phyloP scores from a whole-genome alignment of 495 filamentous ascomycete species.

The Schizothecium vesticola region DNA sequence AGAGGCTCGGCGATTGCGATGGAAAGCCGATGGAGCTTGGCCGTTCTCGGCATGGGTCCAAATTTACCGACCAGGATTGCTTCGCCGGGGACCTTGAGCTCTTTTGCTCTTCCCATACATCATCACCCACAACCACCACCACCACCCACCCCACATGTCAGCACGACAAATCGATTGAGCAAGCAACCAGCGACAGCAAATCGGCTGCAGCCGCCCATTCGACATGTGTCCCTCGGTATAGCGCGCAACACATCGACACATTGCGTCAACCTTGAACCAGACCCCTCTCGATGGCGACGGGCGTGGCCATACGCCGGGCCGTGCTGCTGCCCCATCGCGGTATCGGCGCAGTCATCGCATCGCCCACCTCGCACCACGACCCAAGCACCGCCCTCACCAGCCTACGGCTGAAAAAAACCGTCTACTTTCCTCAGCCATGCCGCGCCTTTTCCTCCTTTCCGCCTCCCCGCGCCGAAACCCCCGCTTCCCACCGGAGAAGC shows the following conservation, averaged over 20 bases:
- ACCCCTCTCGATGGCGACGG: slow-evolving; percentile 27
- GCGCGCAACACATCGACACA: slow-evolving; percentile 3
- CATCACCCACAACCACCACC: neutral
- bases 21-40: neutral
- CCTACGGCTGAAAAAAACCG: neutral
- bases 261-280: slow-evolving; percentile 13
- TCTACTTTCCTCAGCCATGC: neutral
- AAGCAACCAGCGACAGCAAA: neutral
- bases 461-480: neutral
- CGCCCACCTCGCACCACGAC: neutral
- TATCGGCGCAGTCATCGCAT: slow-evolving; percentile 7
- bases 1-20: neutral
- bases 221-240: slow-evolving; percentile 21
- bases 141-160: too few relatives aligned
- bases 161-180: neutral
- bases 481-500: neutral
- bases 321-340: slow-evolving; percentile 33
- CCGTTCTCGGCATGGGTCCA: slow-evolving; percentile 2
- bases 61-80: slow-evolving; percentile 11
- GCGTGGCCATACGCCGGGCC: slow-evolving; percentile 31
- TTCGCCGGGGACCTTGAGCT: neutral
- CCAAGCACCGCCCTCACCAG: neutral
- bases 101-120: neutral
- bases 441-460: neutral
- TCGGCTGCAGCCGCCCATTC: slow-evolving; percentile 2